These are phyloP conservation scores for Lepidium didymum DNA, from an alignment of 345 rosid species.

Conservation along the genomic window DNA sequence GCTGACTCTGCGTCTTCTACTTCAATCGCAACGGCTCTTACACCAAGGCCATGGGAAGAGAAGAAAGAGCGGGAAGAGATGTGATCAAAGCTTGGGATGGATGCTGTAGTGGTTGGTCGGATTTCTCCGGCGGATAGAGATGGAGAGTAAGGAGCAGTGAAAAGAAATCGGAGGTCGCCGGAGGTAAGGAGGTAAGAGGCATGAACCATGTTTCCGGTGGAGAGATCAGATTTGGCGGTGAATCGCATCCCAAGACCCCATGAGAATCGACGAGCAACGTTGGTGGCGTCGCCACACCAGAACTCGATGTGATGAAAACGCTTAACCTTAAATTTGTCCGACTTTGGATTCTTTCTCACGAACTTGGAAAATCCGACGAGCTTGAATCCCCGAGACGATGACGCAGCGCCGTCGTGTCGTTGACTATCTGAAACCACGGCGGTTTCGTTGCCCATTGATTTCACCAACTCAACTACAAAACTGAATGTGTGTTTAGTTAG, in stretches of 20 bases:
- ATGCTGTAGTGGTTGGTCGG: slow-evolving; percentile 28
- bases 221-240: slow-evolving; percentile 80
- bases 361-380: slow-evolving; percentile 70
- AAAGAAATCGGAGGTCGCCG: slow-evolving; percentile 69
- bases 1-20: slow-evolving; percentile 75
- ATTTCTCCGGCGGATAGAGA: slow-evolving; percentile 40
- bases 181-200: slow-evolving; percentile 84
- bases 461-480: neutral
- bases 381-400: slow-evolving; percentile 30
- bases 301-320: slow-evolving; percentile 88
- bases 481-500: neutral
- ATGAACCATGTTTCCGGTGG: slow-evolving; percentile 78
- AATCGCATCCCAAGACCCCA: slow-evolving; percentile 93
- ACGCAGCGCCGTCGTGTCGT: neutral
- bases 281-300: slow-evolving; percentile 90
- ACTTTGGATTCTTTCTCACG: slow-evolving; percentile 56
- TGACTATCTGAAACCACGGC: neutral
- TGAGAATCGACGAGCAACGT: slow-evolving; percentile 70
- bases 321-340: slow-evolving; percentile 62
- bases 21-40: slow-evolving; percentile 60
- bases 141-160: slow-evolving; percentile 90
- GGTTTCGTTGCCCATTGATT: slow-evolving; percentile 17
- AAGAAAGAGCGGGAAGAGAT: slow-evolving; percentile 38
- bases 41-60: slow-evolving; percentile 66
- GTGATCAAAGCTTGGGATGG: slow-evolving; percentile 56